Evolutionary conservation across 2,329 filamentous ascomycete species (phyloP).

Genomic region (Cladosporium oxysporum): DNA sequence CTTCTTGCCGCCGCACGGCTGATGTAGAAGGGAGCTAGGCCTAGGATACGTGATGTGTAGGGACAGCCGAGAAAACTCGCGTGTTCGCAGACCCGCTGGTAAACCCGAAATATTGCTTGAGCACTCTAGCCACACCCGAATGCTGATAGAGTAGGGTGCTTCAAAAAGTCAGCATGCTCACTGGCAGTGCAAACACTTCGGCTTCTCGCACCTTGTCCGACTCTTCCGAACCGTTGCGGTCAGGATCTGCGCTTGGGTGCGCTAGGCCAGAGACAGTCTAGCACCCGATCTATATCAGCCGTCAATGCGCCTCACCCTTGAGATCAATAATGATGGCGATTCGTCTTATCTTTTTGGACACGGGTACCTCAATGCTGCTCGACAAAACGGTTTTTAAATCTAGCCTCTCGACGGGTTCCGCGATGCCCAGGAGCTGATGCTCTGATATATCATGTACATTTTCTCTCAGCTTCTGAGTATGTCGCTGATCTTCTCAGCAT

Average conservation of each 20-base stretch:
- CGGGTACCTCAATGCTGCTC: too few species aligned
- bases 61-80: not conserved
- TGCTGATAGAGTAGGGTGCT: not conserved
- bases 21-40: not conserved
- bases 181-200: not conserved
- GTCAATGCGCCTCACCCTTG: too few species aligned
- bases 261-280: not conserved
- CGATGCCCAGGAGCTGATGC: not conserved
- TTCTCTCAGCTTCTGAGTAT: not conserved
- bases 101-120: not conserved
- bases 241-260: not conserved
- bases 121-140: not conserved
- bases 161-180: not conserved
- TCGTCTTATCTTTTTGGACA: not conserved
- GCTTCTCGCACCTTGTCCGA: not conserved
- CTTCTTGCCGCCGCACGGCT: not conserved
- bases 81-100: not conserved
- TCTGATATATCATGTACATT: not conserved
- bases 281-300: not conserved
- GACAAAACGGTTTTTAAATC: too few species aligned
- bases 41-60: not conserved
- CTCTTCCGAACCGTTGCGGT: not conserved
- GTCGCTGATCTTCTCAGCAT: not conserved
- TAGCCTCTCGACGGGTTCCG: too few species aligned
- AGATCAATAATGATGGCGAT: not conserved